Conservation (phyloP, 257 asterid species). For the Petunia axillaris region DNA sequence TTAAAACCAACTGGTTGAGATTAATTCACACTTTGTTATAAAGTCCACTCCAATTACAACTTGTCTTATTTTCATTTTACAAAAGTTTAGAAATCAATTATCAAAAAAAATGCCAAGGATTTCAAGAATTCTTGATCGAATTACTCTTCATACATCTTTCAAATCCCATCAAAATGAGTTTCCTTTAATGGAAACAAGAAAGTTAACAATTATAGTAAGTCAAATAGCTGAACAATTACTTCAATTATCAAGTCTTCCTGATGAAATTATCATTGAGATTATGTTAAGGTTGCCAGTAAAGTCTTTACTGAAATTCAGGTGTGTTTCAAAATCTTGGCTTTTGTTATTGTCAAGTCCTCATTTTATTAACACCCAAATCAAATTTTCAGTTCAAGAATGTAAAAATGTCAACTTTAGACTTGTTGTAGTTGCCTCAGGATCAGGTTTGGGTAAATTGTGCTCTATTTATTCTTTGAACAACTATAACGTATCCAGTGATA, state of each 20-base stretch:
- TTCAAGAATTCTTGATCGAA: neutral
- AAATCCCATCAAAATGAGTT: neutral
- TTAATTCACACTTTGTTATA: too few relatives aligned
- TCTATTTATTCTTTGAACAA: slow-evolving; percentile 35
- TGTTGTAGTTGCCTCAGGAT: slow-evolving; percentile 23
- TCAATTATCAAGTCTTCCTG: slow-evolving; percentile 41
- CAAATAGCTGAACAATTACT: neutral
- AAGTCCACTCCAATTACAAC: neutral
- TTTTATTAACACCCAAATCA: slow-evolving; percentile 46
- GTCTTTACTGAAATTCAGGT: slow-evolving; percentile 50
- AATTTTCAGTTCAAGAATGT: slow-evolving; percentile 3
- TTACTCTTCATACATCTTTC: neutral
- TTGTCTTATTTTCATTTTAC: neutral
- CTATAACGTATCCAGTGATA: too few relatives aligned
- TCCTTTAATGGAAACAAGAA: slow-evolving; percentile 7
- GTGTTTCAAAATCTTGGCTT: slow-evolving; percentile 60
- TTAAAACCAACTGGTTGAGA: too few relatives aligned
- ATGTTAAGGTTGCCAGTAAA: slow-evolving; percentile 53
- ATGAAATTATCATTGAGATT: slow-evolving; percentile 55
- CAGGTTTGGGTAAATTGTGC: slow-evolving; percentile 29
- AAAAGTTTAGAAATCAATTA: neutral
- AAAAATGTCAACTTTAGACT: slow-evolving; percentile 12
- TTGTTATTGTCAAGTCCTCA: slow-evolving; percentile 42
- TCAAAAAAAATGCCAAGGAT: neutral
- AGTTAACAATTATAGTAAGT: neutral